Conservation (phyloP, 192 early-diverging fungal species). For the Dispira parvispora region DNA sequence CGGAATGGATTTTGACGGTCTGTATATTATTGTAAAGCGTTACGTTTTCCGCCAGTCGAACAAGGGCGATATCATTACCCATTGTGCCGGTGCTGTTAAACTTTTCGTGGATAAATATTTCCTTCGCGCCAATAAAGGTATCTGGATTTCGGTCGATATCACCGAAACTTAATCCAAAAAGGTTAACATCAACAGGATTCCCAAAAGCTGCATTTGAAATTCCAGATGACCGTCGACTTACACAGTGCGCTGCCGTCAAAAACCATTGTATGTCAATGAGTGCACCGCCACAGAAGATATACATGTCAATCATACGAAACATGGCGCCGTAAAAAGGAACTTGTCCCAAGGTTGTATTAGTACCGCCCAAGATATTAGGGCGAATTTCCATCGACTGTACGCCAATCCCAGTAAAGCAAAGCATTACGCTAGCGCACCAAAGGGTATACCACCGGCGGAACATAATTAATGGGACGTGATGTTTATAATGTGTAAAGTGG, state of each 20-base stretch:
- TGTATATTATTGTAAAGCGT: neutral
- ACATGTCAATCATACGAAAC: slow-evolving; percentile 16
- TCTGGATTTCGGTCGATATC: neutral
- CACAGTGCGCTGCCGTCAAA: slow-evolving; percentile 33
- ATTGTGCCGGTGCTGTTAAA: slow-evolving; percentile 22
- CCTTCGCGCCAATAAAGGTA: slow-evolving; percentile 14
- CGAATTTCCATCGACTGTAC: no score
- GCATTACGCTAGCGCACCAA: no score
- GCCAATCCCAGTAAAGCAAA: no score
- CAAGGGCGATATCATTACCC: slow-evolving; percentile 30
- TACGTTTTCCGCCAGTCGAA: slow-evolving; percentile 13
- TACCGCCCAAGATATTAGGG: no score
- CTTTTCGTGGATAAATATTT: slow-evolving; percentile 22
- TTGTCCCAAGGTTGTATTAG: no score
- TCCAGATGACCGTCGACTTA: no score
- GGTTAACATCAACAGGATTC: neutral
- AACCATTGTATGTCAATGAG: slow-evolving; percentile 23
- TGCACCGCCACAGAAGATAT: slow-evolving; percentile 25
- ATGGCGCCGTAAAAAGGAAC: slow-evolving; percentile 27
- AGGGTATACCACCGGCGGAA: no score
- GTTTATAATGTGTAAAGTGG: no score
- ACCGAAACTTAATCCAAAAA: neutral
- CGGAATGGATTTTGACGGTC: neutral
- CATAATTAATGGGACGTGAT: no score
- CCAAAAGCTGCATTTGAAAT: neutral